Base-by-base conservation (phyloP, 495 filamentous ascomycete species). In the Chlorociboria aeruginascens region DNA sequence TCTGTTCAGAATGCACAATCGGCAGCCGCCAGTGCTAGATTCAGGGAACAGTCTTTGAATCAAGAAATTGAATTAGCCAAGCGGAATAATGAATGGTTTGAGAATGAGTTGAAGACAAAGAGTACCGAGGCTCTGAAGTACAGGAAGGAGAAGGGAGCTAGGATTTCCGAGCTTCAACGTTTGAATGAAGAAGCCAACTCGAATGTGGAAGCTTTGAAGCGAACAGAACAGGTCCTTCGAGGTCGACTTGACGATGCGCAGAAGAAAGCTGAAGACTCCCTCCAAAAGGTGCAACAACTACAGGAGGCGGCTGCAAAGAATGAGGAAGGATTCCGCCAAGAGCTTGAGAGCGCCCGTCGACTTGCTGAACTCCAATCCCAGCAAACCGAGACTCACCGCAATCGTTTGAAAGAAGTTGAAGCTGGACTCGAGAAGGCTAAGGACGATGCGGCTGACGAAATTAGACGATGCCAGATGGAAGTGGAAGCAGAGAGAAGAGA, bases 81-180 rank as follows among this genome's bases (percentile, higher is more conserved):
- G 59, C 82, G 78, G 52, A 93, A 83, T 66, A 89, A 86, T 51
- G 93, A 97, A 49, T 97, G 86, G 83, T 80, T 88, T 40, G 87
- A 93, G 50, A 76, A 70, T 17, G 93, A 97, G 63, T 69, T 97
- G 17, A 89, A 93, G 66, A 89, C 86, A 0, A 94, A 94, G 63
- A 78, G 69, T 38, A 76, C 77, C 31, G 93, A 97, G 56, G 77
- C 85, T 39, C 74, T 87, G 49, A 95, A 89, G 53, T 93, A 84
- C 69, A 79, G 93, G 47, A 97, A 95, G 56, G 92, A 99, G 61
- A 97, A 96, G 71, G 80, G 81, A 54, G 77, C 85, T 0, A 81
- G 85, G 14, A 83, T 96, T 54, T 69, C 86, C 9, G 84, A 90
- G 58, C 77, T 99, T 29, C 86, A 96, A 60, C 84, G 86, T 12